Percentiles rank a stretch among this genome's conserved stretches.
Conservation (phyloP, 495 filamentous ascomycete species). For the Chaetomium cochliodes region DNA sequence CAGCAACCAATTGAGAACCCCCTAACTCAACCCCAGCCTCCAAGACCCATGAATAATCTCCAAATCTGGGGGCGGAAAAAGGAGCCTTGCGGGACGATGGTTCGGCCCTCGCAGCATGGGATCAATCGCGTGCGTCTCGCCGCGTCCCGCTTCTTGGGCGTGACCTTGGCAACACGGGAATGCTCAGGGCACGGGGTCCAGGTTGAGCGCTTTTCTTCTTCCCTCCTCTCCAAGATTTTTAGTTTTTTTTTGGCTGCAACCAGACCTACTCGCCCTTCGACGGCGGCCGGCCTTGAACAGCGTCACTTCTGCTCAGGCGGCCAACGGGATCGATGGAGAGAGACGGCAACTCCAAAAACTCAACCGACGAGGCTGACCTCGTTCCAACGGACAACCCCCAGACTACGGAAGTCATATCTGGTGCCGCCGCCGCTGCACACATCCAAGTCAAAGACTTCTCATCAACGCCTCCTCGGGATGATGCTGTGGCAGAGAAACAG, state of each 20-base stretch:
- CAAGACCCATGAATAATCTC: constrained; percentile 6
- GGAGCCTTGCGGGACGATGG: constrained; percentile 1
- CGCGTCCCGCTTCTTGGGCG: background rate
- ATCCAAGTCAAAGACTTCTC: constrained; percentile 17
- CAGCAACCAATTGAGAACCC: constrained; percentile 3
- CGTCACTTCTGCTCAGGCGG: background rate
- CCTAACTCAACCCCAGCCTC: constrained; percentile 4
- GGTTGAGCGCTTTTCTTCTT: background rate
- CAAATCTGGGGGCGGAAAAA: background rate
- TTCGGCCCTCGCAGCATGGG: background rate
- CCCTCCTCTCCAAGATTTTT: background rate
- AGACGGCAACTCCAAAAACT: constrained; percentile 11
- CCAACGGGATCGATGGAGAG: constrained; percentile 20
- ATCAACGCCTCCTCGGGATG: background rate
- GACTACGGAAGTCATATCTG: background rate
- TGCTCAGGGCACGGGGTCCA: background rate
- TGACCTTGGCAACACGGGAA: constrained; percentile 1
- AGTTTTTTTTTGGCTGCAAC: background rate
- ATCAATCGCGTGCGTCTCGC: background rate
- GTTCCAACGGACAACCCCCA: background rate
- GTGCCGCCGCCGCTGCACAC: background rate
- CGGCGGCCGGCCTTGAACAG: background rate
- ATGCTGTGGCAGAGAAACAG: background rate
- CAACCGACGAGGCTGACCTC: constrained; percentile 16
- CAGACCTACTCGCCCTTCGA: background rate